Base-by-base conservation (phyloP, 495 filamentous ascomycete genomes). In the Pyrenopolyporus hunteri region DNA sequence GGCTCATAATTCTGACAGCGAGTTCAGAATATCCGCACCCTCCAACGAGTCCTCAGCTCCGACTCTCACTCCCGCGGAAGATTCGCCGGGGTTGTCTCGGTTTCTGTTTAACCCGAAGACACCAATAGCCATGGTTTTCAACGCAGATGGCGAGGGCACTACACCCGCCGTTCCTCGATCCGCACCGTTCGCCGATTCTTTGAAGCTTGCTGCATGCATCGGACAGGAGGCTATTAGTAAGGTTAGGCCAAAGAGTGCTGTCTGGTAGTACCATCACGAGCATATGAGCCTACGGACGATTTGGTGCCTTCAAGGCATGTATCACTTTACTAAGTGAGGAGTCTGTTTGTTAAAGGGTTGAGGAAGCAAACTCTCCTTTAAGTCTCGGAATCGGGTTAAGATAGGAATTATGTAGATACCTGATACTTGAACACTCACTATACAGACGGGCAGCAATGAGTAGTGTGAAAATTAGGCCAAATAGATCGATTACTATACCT, bases 221-320 rank as follows among this genome's bases (percentile, higher is more conserved):
- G 47, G 47, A 10, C 47, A 50, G 17, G 47, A 50, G 32, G 32
- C 47, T 13, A 13, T 50, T 4, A 11, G 9, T 6, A 50, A 50
- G 6, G 47, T 26, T 16, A 50, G 47, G 20, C 47, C 47, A 10
- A 50, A 50, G 32, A 50, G 47, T 25, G 47, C 47, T 26, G 32
- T 50, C 5, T 50, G 47, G 47, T 50, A 50, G 32, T 83, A 52
- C 79, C 78, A 16, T 79, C 79, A 78, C 75, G 1, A 91, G 91
- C 46, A 82, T 79, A 51, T 93, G 80, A 79, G 13, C 8, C 13
- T 17, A 29, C 19, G 42, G n/a, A 42, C 23, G 37, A 17, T 25
- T 45, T 16, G 42, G 28, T 45, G 13, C 13, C 8, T 7, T n/a
- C 4, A n/a, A 13, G 14, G 23, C 25, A 45, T 45, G 23, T 25